A percentile compares a stretch with the other conserved stretches of the same genome.
Evolutionary conservation across 2,329 filamentous ascomycete species (phyloP).

Genomic region (Colletotrichum coccodes): DNA sequence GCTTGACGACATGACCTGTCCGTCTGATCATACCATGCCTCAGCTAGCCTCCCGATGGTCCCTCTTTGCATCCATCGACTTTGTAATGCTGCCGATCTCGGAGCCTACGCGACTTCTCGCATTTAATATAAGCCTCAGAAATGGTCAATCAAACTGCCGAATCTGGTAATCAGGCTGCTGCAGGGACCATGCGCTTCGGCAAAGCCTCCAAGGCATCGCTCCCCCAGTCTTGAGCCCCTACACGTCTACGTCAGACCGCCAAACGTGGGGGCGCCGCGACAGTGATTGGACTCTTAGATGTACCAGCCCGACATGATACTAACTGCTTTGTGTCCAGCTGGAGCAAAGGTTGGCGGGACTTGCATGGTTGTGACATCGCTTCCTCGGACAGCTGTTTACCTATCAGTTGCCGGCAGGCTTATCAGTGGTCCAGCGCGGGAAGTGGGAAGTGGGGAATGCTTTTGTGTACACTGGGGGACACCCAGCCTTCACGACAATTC

Average conservation of each 20-base stretch:
- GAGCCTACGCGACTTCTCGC: background rate
- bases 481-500: background rate
- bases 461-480: background rate
- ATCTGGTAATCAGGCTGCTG: background rate
- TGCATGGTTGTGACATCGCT: background rate
- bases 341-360: background rate
- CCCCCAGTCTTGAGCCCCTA: background rate
- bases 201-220: background rate
- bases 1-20: no score
- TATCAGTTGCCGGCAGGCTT: conserved; percentile 6
- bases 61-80: no score
- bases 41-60: no score
- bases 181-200: background rate
- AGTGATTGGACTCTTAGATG: background rate
- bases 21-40: no score
- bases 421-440: conserved; percentile 11
- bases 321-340: background rate
- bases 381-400: background rate
- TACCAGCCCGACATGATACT: background rate
- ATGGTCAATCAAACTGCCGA: background rate
- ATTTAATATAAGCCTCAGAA: background rate
- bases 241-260: background rate
- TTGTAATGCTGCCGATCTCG: background rate
- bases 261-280: background rate
- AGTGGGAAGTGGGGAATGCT: conserved; percentile 5